Evolutionary conservation across 78 protist genomes (phyloP), one percentile per base, ranked within the genome.

Genomic region (Diacronema lutheri): DNA sequence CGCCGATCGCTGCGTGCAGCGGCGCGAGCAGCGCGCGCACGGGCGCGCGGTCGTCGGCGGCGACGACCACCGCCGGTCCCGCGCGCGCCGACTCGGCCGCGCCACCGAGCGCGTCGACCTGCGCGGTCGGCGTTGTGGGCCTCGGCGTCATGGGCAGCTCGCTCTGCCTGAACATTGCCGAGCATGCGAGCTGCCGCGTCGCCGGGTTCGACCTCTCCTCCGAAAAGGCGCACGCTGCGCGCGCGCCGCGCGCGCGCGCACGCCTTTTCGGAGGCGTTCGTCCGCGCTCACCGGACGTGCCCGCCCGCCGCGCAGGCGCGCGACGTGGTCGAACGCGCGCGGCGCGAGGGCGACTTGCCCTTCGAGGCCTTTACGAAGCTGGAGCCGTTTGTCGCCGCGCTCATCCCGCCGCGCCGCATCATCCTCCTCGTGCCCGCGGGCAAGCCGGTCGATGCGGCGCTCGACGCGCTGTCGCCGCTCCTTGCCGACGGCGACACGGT

Each of bases 71-170:
- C n/a, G n/a, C n/a, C n/a, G n/a, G n/a, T n/a, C n/a, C n/a, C n/a
- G n/a, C n/a, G n/a, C n/a, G n/a, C n/a, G n/a, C n/a, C n/a, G n/a
- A n/a, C n/a, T n/a, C n/a, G n/a, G n/a, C n/a, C n/a, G n/a, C n/a
- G n/a, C n/a, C n/a, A n/a, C n/a, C n/a, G n/a, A n/a, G n/a, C n/a
- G n/a, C n/a, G n/a, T n/a, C n/a, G n/a, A 44, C 50, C 50, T 3
- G 16, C 16, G 50, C 61, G 23, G 69, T 90, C 38, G 95, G 89
- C 31, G 72, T 92, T 26, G 25, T 89, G 7, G 99, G 99, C 41
- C 91, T 95, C 21, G 99, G 95, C 65, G 99, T 97, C 25, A 97
- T 97, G 98, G 98, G 98, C 87, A 92, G 91, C 85, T 94, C 94
- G 93, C 87, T 96, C 68, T 92, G 85, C 64, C 95, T 96, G 72